phyloP scores from a whole-genome alignment of 306 rosid genomes.

The Cucurbita pepo region DNA sequence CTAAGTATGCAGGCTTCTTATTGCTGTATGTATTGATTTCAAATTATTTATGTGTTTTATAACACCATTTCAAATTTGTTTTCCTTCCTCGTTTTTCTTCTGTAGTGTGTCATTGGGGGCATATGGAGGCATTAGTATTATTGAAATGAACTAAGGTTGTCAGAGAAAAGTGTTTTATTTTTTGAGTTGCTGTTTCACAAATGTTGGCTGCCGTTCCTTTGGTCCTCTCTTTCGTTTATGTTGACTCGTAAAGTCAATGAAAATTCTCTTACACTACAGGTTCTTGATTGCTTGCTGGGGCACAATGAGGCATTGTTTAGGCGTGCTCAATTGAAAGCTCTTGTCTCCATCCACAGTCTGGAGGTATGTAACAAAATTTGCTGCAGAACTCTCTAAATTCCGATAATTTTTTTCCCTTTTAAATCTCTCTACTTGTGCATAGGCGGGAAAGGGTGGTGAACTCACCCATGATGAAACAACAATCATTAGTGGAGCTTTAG shows the following conservation, averaged over 20 bases:
- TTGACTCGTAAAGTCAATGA: slow-evolving; percentile 6
- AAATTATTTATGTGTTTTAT: background rate
- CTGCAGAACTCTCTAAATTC: background rate
- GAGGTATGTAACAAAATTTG: slow-evolving; percentile 39
- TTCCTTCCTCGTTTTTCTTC: background rate
- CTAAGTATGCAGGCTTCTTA: background rate
- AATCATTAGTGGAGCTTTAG: slow-evolving; percentile 90
- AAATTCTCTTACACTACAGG: slow-evolving; percentile 22
- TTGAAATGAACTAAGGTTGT: background rate
- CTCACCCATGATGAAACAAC: slow-evolving; percentile 94
- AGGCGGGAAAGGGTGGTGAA: slow-evolving; percentile 99
- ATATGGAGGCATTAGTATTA: background rate
- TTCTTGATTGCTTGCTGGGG: slow-evolving; percentile 65
- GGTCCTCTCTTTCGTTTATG: background rate
- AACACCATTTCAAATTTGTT: background rate
- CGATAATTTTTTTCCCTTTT: background rate
- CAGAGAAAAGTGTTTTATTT: background rate
- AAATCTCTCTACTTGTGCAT: background rate
- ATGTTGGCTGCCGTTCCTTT: background rate
- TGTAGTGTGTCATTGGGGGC: background rate
- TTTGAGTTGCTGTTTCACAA: background rate
- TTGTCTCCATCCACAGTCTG: slow-evolving; percentile 76
- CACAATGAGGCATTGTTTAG: slow-evolving; percentile 85
- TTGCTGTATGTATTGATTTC: background rate
- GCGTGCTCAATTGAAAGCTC: slow-evolving; percentile 89